Conservation (phyloP, 306 rosid genomes). For the Betula pendula region DNA sequence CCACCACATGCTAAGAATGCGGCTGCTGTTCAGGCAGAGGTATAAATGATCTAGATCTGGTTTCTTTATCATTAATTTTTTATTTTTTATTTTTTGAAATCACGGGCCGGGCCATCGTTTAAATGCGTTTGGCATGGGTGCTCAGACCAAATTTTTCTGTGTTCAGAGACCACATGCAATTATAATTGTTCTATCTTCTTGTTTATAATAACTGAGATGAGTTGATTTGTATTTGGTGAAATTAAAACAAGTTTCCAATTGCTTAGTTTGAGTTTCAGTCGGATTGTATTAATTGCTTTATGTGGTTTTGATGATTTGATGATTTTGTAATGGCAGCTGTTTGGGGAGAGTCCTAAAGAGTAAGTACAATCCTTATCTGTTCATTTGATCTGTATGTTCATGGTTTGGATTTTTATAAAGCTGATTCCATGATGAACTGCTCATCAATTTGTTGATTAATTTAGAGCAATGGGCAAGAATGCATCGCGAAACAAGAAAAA, state of each 20-base stretch:
- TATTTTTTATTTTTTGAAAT: neutral
- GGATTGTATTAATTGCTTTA: constrained; percentile 4
- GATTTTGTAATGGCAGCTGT: constrained; percentile 53
- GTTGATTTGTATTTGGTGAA: neutral
- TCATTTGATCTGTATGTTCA: neutral
- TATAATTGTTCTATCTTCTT: neutral
- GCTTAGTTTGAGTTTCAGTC: neutral
- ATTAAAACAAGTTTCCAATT: neutral
- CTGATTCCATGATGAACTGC: constrained; percentile 19
- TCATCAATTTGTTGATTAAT: constrained; percentile 25
- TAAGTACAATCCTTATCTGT: constrained; percentile 30
- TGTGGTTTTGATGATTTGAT: constrained; percentile 31
- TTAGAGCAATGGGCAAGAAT: constrained; percentile 77
- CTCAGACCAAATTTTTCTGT: neutral
- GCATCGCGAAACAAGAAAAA: constrained; percentile 89
- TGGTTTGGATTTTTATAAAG: constrained; percentile 11
- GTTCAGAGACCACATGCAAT: neutral
- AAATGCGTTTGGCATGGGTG: neutral
- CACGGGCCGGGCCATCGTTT: neutral
- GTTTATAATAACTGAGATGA: neutral
- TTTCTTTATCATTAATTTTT: neutral
- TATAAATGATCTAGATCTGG: constrained; percentile 28
- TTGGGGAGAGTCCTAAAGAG: constrained; percentile 76
- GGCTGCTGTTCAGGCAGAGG: constrained; percentile 85
- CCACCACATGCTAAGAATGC: constrained; percentile 92